phyloP scores from a whole-genome alignment of 495 filamentous ascomycete species.

The Daldinia decipiens region DNA sequence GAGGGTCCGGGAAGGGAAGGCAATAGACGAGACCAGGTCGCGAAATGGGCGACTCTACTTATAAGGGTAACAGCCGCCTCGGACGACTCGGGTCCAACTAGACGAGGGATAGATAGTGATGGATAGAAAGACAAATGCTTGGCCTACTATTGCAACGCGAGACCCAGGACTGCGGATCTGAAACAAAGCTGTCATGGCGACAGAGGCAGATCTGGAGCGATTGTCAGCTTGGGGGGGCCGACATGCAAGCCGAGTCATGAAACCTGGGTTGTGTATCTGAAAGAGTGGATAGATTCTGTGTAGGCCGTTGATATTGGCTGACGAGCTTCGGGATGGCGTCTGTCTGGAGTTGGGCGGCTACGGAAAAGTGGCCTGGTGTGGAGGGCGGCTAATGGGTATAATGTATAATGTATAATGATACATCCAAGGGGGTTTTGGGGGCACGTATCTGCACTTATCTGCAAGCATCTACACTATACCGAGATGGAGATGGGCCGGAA shows the following conservation, averaged over 20 bases:
- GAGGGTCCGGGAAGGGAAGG: conserved; percentile 47
- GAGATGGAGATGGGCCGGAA: conserved; percentile 28
- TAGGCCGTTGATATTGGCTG: conserved; percentile 60
- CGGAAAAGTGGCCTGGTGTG: conserved; percentile 48
- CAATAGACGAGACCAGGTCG: conserved; percentile 47
- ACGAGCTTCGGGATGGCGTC: conserved; percentile 57
- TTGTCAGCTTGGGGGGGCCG: conserved; percentile 44
- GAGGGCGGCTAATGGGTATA: conserved; percentile 56
- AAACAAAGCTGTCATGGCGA: conserved; percentile 53
- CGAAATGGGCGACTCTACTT: conserved; percentile 50
- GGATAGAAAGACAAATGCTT: conserved; percentile 9
- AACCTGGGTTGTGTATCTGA: conserved; percentile 61
- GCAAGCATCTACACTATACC: conserved; percentile 19
- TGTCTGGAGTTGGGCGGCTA: conserved; percentile 64
- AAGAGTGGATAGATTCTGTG: conserved; percentile 53
- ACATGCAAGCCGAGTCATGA: conserved; percentile 55
- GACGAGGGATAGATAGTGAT: conserved; percentile 29
- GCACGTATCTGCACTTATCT: conserved; percentile 21
- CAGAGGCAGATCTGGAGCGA: conserved; percentile 49
- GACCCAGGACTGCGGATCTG: conserved; percentile 53
- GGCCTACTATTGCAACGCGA: conserved; percentile 37
- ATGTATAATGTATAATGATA: conserved; percentile 24
- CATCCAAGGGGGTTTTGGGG: conserved; percentile 37
- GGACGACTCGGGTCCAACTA: conserved; percentile 26
- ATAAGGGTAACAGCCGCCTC: conserved; percentile 43